A percentile compares a stretch with the other conserved stretches of the same genome.
Evolutionary conservation across 192 early-diverging fungal species (phyloP).

Genomic region (Umbelopsis vinacea): DNA sequence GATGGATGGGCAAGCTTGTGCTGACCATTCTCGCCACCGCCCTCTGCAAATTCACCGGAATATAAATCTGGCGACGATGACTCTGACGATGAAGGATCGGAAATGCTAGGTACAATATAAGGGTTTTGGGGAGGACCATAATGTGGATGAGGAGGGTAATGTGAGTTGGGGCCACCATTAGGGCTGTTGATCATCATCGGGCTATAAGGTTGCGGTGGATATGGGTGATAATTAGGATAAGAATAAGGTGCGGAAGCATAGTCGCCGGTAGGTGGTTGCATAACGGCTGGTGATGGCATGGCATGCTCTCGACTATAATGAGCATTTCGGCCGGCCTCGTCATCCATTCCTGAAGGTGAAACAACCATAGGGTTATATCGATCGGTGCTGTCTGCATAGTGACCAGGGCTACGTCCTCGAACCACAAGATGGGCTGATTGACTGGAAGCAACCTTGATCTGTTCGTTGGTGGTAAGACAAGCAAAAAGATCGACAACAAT

Average conservation of each 20-base stretch:
- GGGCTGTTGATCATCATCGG: slow-evolving; percentile 30
- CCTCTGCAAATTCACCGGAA: slow-evolving; percentile 19
- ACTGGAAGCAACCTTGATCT: slow-evolving; percentile 64
- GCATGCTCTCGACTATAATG: slow-evolving; percentile 17
- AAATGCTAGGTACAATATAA: slow-evolving; percentile 41
- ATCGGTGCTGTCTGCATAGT: slow-evolving; percentile 73
- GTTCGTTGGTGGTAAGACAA: slow-evolving; percentile 63
- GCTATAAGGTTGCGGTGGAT: slow-evolving; percentile 16
- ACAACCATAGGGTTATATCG: slow-evolving; percentile 25
- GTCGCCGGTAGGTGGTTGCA: slow-evolving; percentile 20
- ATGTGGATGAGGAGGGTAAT: slow-evolving; percentile 31
- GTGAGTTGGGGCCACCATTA: slow-evolving; percentile 25
- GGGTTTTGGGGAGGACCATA: slow-evolving; percentile 36
- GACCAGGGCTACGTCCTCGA: slow-evolving; percentile 90
- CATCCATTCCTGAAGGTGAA: slow-evolving; percentile 5
- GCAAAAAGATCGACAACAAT: slow-evolving; percentile 81
- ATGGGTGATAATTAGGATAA: slow-evolving; percentile 23
- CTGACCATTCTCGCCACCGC: slow-evolving; percentile 7
- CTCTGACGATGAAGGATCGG: slow-evolving; percentile 36
- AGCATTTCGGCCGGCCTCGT: not conserved
- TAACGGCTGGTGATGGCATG: slow-evolving; percentile 8
- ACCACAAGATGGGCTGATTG: slow-evolving; percentile 88
- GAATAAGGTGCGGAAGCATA: slow-evolving; percentile 23
- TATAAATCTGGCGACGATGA: slow-evolving; percentile 40
- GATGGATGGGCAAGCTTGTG: slow-evolving; percentile 19